Evolutionary conservation across 163 green algal genomes (phyloP).

Genomic region (Chlamydomonas reinhardtii): DNA sequence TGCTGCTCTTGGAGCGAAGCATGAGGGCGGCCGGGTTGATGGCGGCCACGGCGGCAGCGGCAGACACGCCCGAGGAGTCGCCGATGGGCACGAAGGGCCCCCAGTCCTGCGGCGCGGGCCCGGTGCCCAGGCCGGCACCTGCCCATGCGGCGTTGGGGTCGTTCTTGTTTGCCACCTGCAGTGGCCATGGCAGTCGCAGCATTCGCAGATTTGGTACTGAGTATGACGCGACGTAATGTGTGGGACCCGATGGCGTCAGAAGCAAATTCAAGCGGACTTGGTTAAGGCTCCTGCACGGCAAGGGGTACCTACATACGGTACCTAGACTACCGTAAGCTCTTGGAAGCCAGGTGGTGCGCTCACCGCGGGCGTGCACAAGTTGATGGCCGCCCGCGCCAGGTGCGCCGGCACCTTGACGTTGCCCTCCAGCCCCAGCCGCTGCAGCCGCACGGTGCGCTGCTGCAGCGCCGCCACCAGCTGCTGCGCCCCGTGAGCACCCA

Average conservation of each 20-base stretch:
- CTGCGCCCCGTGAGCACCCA: neutral
- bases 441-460: neutral
- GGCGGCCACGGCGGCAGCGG: neutral
- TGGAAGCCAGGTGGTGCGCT: neutral
- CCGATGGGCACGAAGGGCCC: neutral
- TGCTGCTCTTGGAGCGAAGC: neutral
- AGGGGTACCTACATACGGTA: too few species aligned
- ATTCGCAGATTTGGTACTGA: too few species aligned
- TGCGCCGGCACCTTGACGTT: conserved; percentile 4
- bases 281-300: too few species aligned
- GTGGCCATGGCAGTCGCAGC: too few species aligned
- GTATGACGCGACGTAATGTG: too few species aligned
- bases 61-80: neutral
- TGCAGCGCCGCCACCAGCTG: conserved; percentile 7
- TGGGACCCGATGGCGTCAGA: too few species aligned
- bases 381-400: neutral
- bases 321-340: too few species aligned
- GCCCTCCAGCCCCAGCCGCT: neutral
- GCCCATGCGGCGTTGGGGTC: too few species aligned
- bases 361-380: neutral
- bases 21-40: neutral
- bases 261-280: too few species aligned
- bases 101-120: neutral
- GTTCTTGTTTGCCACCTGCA: too few species aligned
- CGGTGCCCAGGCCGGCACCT: neutral